phyloP scores from a whole-genome alignment of 768 basidiomycete genomes.

The Pisolithus sp. region DNA sequence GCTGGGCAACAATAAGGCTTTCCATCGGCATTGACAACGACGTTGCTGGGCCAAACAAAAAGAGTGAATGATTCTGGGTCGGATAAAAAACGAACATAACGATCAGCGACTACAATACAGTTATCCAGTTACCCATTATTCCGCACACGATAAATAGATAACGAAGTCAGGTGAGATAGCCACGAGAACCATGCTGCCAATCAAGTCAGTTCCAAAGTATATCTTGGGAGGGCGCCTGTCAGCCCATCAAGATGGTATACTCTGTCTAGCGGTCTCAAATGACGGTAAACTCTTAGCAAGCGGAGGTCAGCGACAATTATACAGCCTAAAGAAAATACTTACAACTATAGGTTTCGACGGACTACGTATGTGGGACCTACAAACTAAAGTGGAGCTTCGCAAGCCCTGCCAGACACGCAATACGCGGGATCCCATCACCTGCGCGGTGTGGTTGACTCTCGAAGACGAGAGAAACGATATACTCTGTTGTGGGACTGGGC shows the following conservation, averaged over 20 bases:
- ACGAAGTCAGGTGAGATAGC: not conserved
- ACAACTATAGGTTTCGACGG: slow-evolving; percentile 1
- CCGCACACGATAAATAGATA: not conserved
- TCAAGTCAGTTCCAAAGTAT: not conserved
- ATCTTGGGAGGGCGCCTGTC: not conserved
- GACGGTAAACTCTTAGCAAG: too few relatives aligned
- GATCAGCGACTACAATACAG: too few relatives aligned
- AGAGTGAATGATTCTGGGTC: too few relatives aligned
- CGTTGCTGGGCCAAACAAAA: too few relatives aligned
- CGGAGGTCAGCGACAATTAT: too few relatives aligned
- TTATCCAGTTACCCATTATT: too few relatives aligned
- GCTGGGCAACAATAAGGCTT: too few relatives aligned
- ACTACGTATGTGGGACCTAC: slow-evolving; percentile 5
- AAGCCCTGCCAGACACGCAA: slow-evolving; percentile 1
- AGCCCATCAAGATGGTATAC: slow-evolving; percentile 4
- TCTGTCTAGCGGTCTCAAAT: too few relatives aligned
- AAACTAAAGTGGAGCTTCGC: not conserved
- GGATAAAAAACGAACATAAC: too few relatives aligned
- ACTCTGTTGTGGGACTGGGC: slow-evolving; percentile 5
- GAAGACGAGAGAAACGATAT: not conserved
- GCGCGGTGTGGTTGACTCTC: not conserved
- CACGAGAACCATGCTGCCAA: not conserved
- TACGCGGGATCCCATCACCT: slow-evolving; percentile 5
- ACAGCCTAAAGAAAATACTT: too few relatives aligned
- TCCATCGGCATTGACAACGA: too few relatives aligned